phyloP scores from a whole-genome alignment of 2,329 filamentous ascomycete species.

The Cladophialophora chaetospira region DNA sequence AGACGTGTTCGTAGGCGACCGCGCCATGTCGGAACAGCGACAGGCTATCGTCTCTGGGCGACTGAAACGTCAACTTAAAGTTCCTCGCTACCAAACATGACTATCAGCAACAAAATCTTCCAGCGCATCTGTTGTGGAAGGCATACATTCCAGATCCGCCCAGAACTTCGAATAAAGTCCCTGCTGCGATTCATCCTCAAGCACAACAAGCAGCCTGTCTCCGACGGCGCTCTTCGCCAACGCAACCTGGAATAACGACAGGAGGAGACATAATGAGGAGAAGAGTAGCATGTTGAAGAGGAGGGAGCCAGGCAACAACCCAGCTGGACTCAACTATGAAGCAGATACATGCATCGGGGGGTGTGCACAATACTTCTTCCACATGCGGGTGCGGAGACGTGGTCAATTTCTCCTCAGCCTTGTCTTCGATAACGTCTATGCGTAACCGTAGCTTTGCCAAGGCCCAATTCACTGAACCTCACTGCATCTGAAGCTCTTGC shows the following conservation, averaged over 20 bases:
- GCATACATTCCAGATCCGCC: slow-evolving; percentile 50
- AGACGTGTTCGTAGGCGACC: slow-evolving; percentile 84
- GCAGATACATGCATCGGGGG: slow-evolving; percentile 10
- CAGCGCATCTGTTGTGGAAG: not conserved
- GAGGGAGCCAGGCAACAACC: not conserved
- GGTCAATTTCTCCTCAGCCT: slow-evolving; percentile 12
- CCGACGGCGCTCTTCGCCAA: slow-evolving; percentile 79
- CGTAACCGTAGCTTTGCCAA: not conserved
- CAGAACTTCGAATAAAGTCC: slow-evolving; percentile 77
- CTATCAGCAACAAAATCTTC: slow-evolving; percentile 12
- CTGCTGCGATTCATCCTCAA: slow-evolving; percentile 82
- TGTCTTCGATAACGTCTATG: not conserved
- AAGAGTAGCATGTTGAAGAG: slow-evolving; percentile 68
- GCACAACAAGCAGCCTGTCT: slow-evolving; percentile 76
- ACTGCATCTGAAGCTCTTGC: too few relatives aligned
- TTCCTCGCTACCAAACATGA: slow-evolving; percentile 66
- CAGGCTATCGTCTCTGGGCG: slow-evolving; percentile 76
- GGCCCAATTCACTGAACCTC: not conserved
- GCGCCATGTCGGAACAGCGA: slow-evolving; percentile 83
- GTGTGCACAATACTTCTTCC: not conserved
- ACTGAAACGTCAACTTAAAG: slow-evolving; percentile 77
- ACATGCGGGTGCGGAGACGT: slow-evolving; percentile 11
- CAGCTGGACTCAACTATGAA: slow-evolving; percentile 5
- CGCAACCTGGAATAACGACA: slow-evolving; percentile 66
- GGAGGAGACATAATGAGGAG: slow-evolving; percentile 57